These are phyloP conservation scores for Aspergillus brasiliensis DNA, from an alignment of 2,329 filamentous ascomycete species.

Conservation along the genomic window DNA sequence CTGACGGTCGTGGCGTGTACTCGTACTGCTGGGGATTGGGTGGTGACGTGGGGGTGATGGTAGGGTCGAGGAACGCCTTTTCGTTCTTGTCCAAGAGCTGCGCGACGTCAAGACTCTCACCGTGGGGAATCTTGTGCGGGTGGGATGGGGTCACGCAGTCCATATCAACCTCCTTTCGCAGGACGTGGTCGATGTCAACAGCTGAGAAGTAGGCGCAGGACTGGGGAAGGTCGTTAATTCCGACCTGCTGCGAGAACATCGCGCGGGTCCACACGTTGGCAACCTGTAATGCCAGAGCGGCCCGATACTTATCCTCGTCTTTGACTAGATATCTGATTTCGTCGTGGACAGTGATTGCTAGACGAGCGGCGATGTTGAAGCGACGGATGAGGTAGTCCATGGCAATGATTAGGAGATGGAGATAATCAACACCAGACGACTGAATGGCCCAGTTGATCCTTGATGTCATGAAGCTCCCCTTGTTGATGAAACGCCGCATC, in stretches of 20 bases:
- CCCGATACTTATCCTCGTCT: slow-evolving; percentile 80
- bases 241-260: slow-evolving; percentile 96
- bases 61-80: slow-evolving; percentile 68
- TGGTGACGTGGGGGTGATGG: slow-evolving; percentile 58
- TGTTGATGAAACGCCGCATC: slow-evolving; percentile 83
- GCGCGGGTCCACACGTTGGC: slow-evolving; percentile 95
- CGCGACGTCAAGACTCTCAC: slow-evolving; percentile 82
- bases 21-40: slow-evolving; percentile 63
- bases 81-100: slow-evolving; percentile 74
- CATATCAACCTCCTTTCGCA: slow-evolving; percentile 99
- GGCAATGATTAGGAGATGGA: slow-evolving; percentile 86
- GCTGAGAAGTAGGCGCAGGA: slow-evolving; percentile 94
- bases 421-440: slow-evolving; percentile 93
- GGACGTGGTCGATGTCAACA: slow-evolving; percentile 89
- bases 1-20: slow-evolving; percentile 72
- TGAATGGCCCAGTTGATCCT: slow-evolving; percentile 99
- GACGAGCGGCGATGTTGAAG: slow-evolving; percentile 80
- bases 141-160: slow-evolving; percentile 93
- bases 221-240: slow-evolving; percentile 92
- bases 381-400: slow-evolving; percentile 92
- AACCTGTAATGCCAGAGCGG: slow-evolving; percentile 89
- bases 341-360: slow-evolving; percentile 94
- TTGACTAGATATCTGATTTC: slow-evolving; percentile 94
- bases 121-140: slow-evolving; percentile 72
- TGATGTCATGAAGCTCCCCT: slow-evolving; percentile 89